Conservation (phyloP, 257 asterid species). For the Leonotis leonurus region DNA sequence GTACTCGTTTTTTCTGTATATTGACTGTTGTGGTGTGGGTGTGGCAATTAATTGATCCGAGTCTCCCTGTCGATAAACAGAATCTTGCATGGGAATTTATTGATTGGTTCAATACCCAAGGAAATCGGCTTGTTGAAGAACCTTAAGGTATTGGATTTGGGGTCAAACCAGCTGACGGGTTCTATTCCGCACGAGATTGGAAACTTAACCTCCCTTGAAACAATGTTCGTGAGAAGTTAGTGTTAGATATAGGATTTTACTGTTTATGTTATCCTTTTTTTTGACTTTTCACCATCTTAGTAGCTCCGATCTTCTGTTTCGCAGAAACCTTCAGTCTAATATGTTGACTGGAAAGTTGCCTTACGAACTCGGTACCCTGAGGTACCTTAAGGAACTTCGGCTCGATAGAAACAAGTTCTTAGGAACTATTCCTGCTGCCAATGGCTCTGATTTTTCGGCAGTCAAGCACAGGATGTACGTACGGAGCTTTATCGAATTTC, state of each 20-base stretch:
- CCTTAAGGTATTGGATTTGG: slow-evolving; percentile 74
- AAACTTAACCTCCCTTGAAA: slow-evolving; percentile 44
- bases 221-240: slow-evolving; percentile 50
- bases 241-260: neutral
- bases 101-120: slow-evolving; percentile 81
- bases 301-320: neutral
- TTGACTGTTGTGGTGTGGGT: neutral
- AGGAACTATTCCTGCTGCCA: slow-evolving; percentile 61
- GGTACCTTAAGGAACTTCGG: slow-evolving; percentile 67
- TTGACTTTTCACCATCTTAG: neutral
- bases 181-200: slow-evolving; percentile 83
- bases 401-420: slow-evolving; percentile 69
- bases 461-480: slow-evolving; percentile 51
- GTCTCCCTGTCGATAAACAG: slow-evolving; percentile 31
- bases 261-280: neutral
- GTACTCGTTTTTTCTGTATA: neutral
- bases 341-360: slow-evolving; percentile 76
- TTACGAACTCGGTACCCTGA: slow-evolving; percentile 62
- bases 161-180: slow-evolving; percentile 73
- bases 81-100: slow-evolving; percentile 63
- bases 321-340: slow-evolving; percentile 77
- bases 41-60: slow-evolving; percentile 1
- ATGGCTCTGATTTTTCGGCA: slow-evolving; percentile 36
- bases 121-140: slow-evolving; percentile 71
- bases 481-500: neutral